These are phyloP conservation scores for Aspergillus sclerotioniger DNA, from an alignment of 495 filamentous ascomycete species.

Conservation along the genomic window DNA sequence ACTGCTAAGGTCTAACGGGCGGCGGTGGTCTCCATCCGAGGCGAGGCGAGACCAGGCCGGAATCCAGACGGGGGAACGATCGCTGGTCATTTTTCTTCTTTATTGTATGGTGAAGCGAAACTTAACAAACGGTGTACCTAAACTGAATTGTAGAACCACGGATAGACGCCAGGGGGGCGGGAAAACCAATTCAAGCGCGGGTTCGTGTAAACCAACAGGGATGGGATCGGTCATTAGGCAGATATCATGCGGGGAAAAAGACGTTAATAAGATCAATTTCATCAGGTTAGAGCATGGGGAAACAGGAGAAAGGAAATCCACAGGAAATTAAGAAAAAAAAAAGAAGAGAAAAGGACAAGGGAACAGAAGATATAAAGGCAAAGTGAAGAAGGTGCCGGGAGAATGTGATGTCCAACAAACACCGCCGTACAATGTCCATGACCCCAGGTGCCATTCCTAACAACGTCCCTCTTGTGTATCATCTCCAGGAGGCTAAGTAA, in stretches of 20 bases:
- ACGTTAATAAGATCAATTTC: constrained; percentile 1
- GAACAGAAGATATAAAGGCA: constrained; percentile 11
- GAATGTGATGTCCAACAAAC: constrained; percentile 28
- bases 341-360: constrained; percentile 16
- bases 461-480: constrained; percentile 42
- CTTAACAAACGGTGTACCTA: constrained; percentile 3
- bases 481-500: constrained; percentile 40
- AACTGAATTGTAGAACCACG: constrained; percentile 9
- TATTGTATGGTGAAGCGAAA: neutral
- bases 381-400: constrained; percentile 17
- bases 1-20: neutral
- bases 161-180: constrained; percentile 14
- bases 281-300: constrained; percentile 14
- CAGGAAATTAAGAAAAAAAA: constrained; percentile 14
- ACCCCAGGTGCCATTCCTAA: constrained; percentile 31
- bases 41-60: neutral
- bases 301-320: constrained; percentile 17
- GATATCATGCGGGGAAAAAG: neutral
- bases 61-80: neutral
- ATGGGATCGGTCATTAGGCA: neutral
- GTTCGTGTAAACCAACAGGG: constrained; percentile 20
- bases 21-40: neutral
- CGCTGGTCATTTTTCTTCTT: neutral
- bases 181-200: neutral
- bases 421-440: constrained; percentile 24